These are phyloP conservation scores for Barnettozyma sp. DNA, from an alignment of 805 yeast species.

Conservation along the genomic window DNA sequence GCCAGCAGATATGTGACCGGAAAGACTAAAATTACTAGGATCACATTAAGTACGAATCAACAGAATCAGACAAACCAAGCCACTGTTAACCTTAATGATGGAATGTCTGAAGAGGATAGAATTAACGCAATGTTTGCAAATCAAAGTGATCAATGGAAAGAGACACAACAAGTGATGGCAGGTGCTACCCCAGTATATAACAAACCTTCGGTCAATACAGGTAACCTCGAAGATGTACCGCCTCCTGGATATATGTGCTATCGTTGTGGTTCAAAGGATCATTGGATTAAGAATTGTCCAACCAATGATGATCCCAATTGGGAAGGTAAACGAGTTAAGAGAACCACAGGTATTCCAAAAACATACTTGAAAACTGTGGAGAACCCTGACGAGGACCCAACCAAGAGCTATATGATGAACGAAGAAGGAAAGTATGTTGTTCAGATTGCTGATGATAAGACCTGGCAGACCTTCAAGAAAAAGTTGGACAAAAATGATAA, in stretches of 20 bases:
- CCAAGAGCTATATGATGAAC: conserved; percentile 68
- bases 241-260: conserved; percentile 97
- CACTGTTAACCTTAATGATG: conserved; percentile 30
- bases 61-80: conserved; percentile 11
- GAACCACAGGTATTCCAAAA: conserved; percentile 97
- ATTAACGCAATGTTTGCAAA: conserved; percentile 87
- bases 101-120: conserved; percentile 74
- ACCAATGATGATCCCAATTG: conserved; percentile 87
- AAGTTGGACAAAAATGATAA: conserved; percentile 30
- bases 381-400: conserved; percentile 63
- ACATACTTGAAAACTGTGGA: conserved; percentile 83
- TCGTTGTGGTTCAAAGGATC: conserved; percentile 92
- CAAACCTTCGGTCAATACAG: conserved; percentile 31
- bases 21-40: conserved; percentile 47
- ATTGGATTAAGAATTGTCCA: conserved; percentile 95
- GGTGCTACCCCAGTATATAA: conserved; percentile 70
- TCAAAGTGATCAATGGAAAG: conserved; percentile 92
- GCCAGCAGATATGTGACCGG: conserved; percentile 70
- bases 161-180: conserved; percentile 87
- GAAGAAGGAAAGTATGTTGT: conserved; percentile 95
- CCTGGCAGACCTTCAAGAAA: conserved; percentile 85
- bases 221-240: conserved; percentile 61
- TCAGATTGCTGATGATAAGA: conserved; percentile 87
- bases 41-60: conserved; percentile 14
- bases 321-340: conserved; percentile 84